Evolutionary conservation across 345 rosid species (phyloP), one percentile per base, ranked within the genome.

Genomic region (Boechera retrofracta): DNA sequence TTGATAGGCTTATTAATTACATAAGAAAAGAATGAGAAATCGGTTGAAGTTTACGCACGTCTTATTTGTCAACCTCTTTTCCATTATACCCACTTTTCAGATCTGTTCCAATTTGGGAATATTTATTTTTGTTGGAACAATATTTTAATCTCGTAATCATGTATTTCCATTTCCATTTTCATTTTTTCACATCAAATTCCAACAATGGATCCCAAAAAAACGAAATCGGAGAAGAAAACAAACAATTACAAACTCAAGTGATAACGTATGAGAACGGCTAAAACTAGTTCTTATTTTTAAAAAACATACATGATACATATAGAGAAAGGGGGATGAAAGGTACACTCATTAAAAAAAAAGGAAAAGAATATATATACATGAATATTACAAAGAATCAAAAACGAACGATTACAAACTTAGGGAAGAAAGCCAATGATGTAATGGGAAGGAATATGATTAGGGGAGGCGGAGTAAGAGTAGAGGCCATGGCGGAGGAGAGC

Each of bases 371-470:
- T 3, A 18, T 15, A 21, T 21, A 21, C 24, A 21, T 21, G 24
- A 21, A 21, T 21, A 21, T 21, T 21, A 21, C 24, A 21, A 21
- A 21, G 24, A 21, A 21, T 21, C 24, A 21, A 21, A 21, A 21
- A 21, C 24, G 10, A 15, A 11, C 15, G 58, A 44, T 8, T 42
- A 44, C 8, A 45, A 44, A 32, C 21, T 74, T 26, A 66, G 16
- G 24, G 59, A 45, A 56, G 21, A 75, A 31, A 74, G 65, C 65
- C 66, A 13, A 63, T 31, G 64, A 32, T 44, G 65, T 53, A 65
- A 65, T 58, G 51, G 3, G 72, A 66, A 56, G 67, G 1, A 45
- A 67, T 10, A 6, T 15, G 41, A 28, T 18, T 6, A 51, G 28
- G 28, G 11, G 63, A 69, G 13, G n/a, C 5, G 1, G 10, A 10